Base-by-base conservation (phyloP, 257 asterid genomes). In the Nicotiana otophora region DNA sequence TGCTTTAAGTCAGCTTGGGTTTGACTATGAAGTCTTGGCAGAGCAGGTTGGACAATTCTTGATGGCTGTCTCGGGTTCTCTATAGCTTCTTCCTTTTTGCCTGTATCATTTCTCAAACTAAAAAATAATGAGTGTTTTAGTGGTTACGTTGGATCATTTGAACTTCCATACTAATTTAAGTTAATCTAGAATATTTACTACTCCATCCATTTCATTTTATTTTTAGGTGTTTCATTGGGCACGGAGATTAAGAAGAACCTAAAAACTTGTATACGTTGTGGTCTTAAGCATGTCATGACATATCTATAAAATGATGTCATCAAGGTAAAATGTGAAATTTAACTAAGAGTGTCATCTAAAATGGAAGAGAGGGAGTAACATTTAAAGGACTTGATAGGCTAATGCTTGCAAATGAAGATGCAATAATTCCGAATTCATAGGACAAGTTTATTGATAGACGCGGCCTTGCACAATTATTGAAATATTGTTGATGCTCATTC, bases 1-100 rank as follows among this genome's bases (percentile, higher is more conserved):
- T 78, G 92, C 92, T 78, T 66, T 89, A 75, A 84, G 83, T 78
- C 86, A 89, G 81, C 89, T 87, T 77, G 92, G 92, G 42, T 89
- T 89, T 84, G 92, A 87, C 42, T 89, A 66, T 84, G 90, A 89
- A 87, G 90, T 89, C 83, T 69, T 89, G 87, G 90, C 90, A 10
- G 90, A 89, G 83, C 92, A 89, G 92, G 92, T 89, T 65, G 60
- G 82, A 58, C 63, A 81, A 36, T 83, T 85, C 60, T 28, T 68
- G 58, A 55, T 9, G 64, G 16, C 60, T 28, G 42, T 48, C 55
- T 23, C 70, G 62, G 34, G 55, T 77, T 17, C 17, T 77, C 54
- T 26, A 48, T 48, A 23, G 6, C 30, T 55, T 48, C 6, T 23
- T 42, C 12, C 51, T 8, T 26, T 74, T n/a, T 48, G 62, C 58